These are phyloP conservation scores for Sphaerostilbella broomeana DNA, from an alignment of 2,329 filamentous ascomycete genomes.

Conservation along the genomic window DNA sequence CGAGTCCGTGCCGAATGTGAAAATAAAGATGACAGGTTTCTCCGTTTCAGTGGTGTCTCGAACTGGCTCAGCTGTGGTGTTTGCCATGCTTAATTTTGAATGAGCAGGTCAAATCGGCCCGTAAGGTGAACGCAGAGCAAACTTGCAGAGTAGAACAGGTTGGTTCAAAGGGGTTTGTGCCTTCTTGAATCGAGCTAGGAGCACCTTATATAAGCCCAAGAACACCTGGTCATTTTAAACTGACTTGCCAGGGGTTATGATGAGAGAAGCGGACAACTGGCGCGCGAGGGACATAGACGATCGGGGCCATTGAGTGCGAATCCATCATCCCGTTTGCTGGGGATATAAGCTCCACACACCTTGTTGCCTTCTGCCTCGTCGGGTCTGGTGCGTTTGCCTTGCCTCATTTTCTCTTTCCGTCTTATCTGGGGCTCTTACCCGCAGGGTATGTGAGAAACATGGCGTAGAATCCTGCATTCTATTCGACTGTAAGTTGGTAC, in stretches of 20 bases:
- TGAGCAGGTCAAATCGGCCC: too few relatives aligned
- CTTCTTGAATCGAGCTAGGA: background rate
- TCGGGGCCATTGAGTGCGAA: background rate
- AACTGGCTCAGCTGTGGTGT: too few relatives aligned
- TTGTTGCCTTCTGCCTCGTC: background rate
- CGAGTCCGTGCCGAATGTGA: slow-evolving; percentile 5
- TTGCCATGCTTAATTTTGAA: too few relatives aligned
- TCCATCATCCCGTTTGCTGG: background rate
- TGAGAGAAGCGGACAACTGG: background rate
- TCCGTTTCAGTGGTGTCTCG: background rate
- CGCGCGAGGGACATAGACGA: background rate
- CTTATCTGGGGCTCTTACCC: too few relatives aligned
- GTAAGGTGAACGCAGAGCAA: too few relatives aligned
- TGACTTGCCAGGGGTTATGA: background rate
- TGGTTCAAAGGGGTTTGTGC: too few relatives aligned
- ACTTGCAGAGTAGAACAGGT: too few relatives aligned
- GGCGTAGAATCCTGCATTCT: too few relatives aligned
- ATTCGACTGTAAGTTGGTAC: too few relatives aligned
- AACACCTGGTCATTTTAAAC: background rate
- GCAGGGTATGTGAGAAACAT: too few relatives aligned
- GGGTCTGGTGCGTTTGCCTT: too few relatives aligned
- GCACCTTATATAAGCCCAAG: background rate
- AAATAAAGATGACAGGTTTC: slow-evolving; percentile 8
- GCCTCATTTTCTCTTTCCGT: too few relatives aligned
- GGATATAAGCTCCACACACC: background rate